Evolutionary conservation across 768 basidiomycete species (phyloP).

Genomic region (Collybiopsis luxurians): DNA sequence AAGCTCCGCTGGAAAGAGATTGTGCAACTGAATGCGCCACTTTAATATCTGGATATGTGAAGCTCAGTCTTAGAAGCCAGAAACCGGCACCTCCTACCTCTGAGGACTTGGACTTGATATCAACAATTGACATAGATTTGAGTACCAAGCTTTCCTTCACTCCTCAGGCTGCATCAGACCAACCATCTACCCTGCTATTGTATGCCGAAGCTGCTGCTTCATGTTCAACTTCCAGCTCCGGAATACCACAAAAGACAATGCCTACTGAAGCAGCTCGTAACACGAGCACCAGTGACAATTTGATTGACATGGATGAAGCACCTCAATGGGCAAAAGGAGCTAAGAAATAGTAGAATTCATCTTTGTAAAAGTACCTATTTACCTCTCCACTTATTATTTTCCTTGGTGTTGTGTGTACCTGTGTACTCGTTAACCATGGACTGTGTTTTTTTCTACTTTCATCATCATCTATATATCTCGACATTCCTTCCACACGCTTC

Average conservation of each 20-base stretch:
- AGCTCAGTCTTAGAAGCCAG: neutral
- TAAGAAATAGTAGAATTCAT: neutral
- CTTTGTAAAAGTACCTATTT: conserved; percentile 4
- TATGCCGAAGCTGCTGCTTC: neutral
- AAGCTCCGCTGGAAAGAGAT: neutral
- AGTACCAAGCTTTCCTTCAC: neutral
- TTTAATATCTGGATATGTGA: neutral
- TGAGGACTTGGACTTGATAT: neutral
- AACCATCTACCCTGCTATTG: neutral
- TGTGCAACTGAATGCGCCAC: neutral
- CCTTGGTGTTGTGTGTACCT: neutral
- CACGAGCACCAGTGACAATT: conserved; percentile 28
- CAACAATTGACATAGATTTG: neutral
- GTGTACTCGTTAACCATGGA: neutral
- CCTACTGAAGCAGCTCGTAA: neutral
- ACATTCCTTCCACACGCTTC: too few species aligned
- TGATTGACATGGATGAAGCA: conserved; percentile 68
- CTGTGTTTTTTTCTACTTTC: neutral
- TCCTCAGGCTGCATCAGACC: neutral
- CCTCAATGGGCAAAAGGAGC: neutral
- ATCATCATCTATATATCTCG: too few species aligned
- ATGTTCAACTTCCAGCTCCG: neutral
- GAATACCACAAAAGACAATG: neutral
- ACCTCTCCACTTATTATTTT: too few species aligned
- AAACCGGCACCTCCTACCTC: neutral